Percentiles rank a stretch among this genome's conserved stretches.
Conservation (phyloP, 495 filamentous ascomycete species). For the Aspergillus carlsbadensis region DNA sequence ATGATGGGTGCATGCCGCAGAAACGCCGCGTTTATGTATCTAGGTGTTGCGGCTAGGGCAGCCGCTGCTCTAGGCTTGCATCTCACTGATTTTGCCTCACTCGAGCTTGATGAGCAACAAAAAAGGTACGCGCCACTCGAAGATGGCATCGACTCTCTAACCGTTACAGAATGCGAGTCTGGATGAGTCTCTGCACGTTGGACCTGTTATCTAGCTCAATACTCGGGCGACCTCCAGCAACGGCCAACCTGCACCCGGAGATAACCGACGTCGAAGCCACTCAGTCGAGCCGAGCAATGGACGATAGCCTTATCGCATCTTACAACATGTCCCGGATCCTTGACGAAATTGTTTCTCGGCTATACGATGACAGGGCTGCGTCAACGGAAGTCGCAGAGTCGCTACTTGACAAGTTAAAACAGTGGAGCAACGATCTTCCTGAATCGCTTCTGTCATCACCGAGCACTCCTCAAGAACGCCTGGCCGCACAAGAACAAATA, state of each 20-base stretch:
- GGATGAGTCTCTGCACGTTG: conserved; percentile 46
- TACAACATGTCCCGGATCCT: conserved; percentile 35
- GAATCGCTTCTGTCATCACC: conserved; percentile 25
- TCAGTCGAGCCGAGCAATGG: background rate
- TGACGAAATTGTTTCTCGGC: conserved; percentile 32
- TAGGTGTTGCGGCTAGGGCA: conserved; percentile 44
- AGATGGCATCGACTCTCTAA: background rate
- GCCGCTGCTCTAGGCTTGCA: conserved; percentile 46
- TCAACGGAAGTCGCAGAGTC: conserved; percentile 35
- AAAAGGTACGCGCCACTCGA: conserved; percentile 20
- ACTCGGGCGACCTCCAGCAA: conserved; percentile 39
- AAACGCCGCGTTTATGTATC: conserved; percentile 50
- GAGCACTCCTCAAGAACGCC: conserved; percentile 17
- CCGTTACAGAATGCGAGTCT: conserved; percentile 28
- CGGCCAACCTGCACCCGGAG: conserved; percentile 28
- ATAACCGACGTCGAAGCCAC: conserved; percentile 7
- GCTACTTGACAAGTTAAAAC: conserved; percentile 33
- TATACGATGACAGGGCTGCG: conserved; percentile 34
- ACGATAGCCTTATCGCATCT: conserved; percentile 32
- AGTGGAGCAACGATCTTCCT: conserved; percentile 36
- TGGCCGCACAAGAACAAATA: conserved; percentile 26
- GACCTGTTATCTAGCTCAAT: conserved; percentile 46
- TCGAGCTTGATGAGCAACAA: conserved; percentile 5
- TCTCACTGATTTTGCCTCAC: conserved; percentile 4
- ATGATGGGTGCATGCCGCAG: conserved; percentile 48